These are phyloP conservation scores for Cladosporium cucumerinum DNA, from an alignment of 2,329 filamentous ascomycete genomes.

Conservation along the genomic window DNA sequence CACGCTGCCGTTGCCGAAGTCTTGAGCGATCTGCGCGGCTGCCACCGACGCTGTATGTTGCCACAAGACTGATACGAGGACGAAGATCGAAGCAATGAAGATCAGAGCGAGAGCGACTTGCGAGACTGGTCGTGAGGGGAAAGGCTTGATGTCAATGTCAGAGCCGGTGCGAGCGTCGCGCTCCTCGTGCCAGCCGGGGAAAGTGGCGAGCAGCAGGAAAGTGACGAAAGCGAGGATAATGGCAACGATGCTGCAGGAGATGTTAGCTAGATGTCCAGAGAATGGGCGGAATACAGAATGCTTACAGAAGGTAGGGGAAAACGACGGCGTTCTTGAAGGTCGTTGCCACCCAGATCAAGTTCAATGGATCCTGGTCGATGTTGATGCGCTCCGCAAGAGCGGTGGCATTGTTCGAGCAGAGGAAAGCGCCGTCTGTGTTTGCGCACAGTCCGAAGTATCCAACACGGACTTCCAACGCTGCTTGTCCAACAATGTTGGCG, in stretches of 20 bases:
- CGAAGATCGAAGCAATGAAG: slow-evolving; percentile 65
- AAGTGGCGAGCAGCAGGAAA: slow-evolving; percentile 90
- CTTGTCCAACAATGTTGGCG: slow-evolving; percentile 81
- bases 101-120: slow-evolving; percentile 92
- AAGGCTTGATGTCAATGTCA: slow-evolving; percentile 87
- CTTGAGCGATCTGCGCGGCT: slow-evolving; percentile 87
- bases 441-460: slow-evolving; percentile 98
- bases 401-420: slow-evolving; percentile 97
- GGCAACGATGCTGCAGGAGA: slow-evolving; percentile 73
- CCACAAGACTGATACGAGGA: slow-evolving; percentile 69
- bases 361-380: slow-evolving; percentile 91
- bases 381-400: slow-evolving; percentile 83
- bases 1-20: slow-evolving; percentile 86
- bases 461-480: slow-evolving; percentile 82
- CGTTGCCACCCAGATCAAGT: slow-evolving; percentile 92
- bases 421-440: slow-evolving; percentile 83
- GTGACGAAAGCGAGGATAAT: slow-evolving; percentile 97
- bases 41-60: slow-evolving; percentile 96
- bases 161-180: slow-evolving; percentile 70
- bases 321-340: slow-evolving; percentile 99
- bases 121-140: slow-evolving; percentile 86
- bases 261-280: slow-evolving; percentile 16
- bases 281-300: not conserved
- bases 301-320: slow-evolving; percentile 92
- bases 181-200: slow-evolving; percentile 96